A percentile compares a stretch with the other conserved stretches of the same genome.
Conservation (phyloP, 208 protist species). For the Crithidia bombi region DNA sequence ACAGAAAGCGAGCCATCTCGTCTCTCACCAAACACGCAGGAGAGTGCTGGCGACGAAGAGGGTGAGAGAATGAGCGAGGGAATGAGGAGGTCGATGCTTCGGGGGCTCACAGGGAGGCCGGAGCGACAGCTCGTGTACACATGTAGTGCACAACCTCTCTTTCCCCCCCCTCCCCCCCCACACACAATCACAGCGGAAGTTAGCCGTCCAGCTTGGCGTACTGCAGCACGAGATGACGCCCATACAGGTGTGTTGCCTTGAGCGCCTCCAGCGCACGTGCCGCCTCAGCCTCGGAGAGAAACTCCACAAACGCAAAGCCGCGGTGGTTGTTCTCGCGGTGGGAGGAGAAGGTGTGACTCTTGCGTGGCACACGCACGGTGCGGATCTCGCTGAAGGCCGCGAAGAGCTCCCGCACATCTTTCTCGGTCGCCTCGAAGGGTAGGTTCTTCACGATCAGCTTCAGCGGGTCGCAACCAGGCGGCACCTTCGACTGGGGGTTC, state of each 20-base stretch:
- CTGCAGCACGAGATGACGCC: constrained; percentile 96
- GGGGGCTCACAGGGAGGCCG: no score
- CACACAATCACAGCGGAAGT: no score
- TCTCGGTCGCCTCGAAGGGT: constrained; percentile 97
- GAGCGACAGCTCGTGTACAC: no score
- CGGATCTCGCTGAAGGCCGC: constrained; percentile 96
- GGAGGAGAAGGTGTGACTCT: constrained; percentile 81
- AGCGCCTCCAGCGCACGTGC: constrained; percentile 92
- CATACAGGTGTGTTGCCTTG: constrained; percentile 97
- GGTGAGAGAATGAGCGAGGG: no score
- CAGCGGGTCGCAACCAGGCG: constrained; percentile 80
- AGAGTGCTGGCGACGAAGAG: no score
- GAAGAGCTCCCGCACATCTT: constrained; percentile 97
- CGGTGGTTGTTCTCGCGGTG: constrained; percentile 92
- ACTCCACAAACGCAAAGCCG: constrained; percentile 99
- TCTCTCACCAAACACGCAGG: no score
- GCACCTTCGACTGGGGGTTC: constrained; percentile 34
- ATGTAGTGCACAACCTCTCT: no score
- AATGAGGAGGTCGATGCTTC: no score
- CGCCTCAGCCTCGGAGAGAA: constrained; percentile 95
- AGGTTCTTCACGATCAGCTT: constrained; percentile 99
- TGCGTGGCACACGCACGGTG: constrained; percentile 96
- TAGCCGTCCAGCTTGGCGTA: constrained; percentile 93
- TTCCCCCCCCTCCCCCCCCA: no score
- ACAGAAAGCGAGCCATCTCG: no score